These are phyloP conservation scores for Gossypioides kirkii DNA, from an alignment of 345 rosid genomes.

Conservation along the genomic window DNA sequence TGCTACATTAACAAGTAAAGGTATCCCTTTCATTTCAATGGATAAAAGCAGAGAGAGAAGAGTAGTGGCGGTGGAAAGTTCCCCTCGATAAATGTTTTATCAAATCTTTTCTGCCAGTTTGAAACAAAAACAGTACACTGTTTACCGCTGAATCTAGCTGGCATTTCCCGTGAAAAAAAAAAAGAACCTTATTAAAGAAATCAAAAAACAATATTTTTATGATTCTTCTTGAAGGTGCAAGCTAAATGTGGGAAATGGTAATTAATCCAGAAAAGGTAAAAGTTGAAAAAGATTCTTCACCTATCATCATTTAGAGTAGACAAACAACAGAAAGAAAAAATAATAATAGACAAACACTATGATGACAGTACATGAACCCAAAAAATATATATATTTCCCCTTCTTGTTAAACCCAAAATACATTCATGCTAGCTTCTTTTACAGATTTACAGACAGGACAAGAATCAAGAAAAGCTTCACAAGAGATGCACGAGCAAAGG, in stretches of 20 bases:
- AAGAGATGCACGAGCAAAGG: constrained; percentile 52
- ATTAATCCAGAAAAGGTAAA: constrained; percentile 1
- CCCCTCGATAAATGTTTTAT: not conserved
- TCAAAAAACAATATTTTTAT: no score
- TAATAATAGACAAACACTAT: not conserved
- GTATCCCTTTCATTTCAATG: not conserved
- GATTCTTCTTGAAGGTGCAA: not conserved
- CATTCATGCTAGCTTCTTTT: constrained; percentile 52
- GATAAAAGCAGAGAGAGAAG: not conserved
- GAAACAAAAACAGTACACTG: constrained; percentile 6
- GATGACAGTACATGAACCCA: constrained; percentile 4
- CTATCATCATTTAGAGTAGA: not conserved
- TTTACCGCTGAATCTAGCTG: not conserved
- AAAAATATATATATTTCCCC: not conserved
- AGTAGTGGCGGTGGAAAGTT: not conserved
- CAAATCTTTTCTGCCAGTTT: constrained; percentile 14
- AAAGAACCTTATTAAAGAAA: not conserved
- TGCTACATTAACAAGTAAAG: no score
- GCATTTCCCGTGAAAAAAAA: not conserved
- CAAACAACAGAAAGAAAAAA: not conserved
- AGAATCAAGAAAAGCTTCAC: constrained; percentile 38
- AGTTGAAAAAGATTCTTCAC: constrained; percentile 6
- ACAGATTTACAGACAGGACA: constrained; percentile 55
- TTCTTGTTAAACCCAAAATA: constrained; percentile 27
- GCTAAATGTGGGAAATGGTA: not conserved